These are phyloP conservation scores for Colletotrichum tofieldiae DNA, from an alignment of 2,329 filamentous ascomycete species.

Conservation along the genomic window DNA sequence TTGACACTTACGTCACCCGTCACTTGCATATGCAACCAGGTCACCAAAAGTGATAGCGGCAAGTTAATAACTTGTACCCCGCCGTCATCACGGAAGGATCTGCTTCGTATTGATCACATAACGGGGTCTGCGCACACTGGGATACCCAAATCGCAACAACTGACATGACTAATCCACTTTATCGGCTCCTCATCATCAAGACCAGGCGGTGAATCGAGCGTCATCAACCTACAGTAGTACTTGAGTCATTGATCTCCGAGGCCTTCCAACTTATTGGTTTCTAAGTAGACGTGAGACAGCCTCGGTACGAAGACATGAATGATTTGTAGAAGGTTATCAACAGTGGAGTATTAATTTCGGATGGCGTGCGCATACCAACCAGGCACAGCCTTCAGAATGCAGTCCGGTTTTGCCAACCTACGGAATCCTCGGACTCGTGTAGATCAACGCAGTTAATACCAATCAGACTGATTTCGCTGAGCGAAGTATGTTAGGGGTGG, in stretches of 20 bases:
- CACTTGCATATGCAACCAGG: neutral
- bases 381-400: neutral
- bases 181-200: neutral
- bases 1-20: neutral
- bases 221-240: neutral
- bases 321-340: neutral
- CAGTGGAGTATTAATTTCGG: neutral
- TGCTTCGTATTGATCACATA: neutral
- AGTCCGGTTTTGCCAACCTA: neutral
- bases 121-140: too few relatives aligned
- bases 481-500: too few relatives aligned
- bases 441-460: too few relatives aligned
- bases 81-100: neutral
- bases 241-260: neutral
- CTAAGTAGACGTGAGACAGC: neutral
- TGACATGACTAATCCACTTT: neutral
- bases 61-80: neutral
- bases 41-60: neutral
- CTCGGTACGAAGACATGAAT: too few relatives aligned
- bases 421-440: too few relatives aligned
- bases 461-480: too few relatives aligned
- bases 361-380: neutral
- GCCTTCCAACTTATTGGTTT: neutral
- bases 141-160: neutral
- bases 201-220: constrained; percentile 9